Conservation (phyloP, 108 stramenopile genomes). For the Seminavis robusta region DNA sequence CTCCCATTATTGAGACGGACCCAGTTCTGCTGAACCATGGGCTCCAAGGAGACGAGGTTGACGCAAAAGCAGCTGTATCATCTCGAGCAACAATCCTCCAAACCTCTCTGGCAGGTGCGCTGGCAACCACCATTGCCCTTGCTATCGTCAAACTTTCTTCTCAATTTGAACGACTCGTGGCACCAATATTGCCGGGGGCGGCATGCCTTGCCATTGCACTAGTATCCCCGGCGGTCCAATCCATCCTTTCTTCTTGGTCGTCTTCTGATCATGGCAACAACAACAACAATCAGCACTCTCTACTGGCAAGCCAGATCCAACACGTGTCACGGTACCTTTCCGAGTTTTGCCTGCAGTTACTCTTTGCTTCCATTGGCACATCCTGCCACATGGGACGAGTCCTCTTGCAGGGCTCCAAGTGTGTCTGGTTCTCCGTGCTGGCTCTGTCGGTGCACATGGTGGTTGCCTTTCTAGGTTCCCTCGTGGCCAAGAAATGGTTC, state of each 20-base stretch:
- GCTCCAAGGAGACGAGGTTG: too few relatives aligned
- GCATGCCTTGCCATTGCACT: conserved; percentile 59
- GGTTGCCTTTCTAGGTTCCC: conserved; percentile 28
- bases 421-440: conserved; percentile 43
- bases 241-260: too few relatives aligned
- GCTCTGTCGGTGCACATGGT: conserved; percentile 51
- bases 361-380: conserved; percentile 70
- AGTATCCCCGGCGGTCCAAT: conserved; percentile 22
- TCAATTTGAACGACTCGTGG: conserved; percentile 13
- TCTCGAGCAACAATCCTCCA: too few relatives aligned
- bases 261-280: too few relatives aligned
- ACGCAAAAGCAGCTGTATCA: too few relatives aligned
- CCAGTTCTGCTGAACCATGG: too few relatives aligned
- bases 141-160: conserved; percentile 20
- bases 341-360: conserved; percentile 49
- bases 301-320: conserved; percentile 14
- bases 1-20: too few relatives aligned
- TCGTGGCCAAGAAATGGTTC: conserved; percentile 6
- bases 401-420: conserved; percentile 26
- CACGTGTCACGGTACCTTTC: conserved; percentile 24
- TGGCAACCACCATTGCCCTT: too few relatives aligned
- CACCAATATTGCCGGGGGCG: conserved; percentile 45
- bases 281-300: not conserved
- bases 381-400: conserved; percentile 50
- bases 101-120: too few relatives aligned